Conservation (phyloP, 305 asterid species). For the Solanum hybrid region DNA sequence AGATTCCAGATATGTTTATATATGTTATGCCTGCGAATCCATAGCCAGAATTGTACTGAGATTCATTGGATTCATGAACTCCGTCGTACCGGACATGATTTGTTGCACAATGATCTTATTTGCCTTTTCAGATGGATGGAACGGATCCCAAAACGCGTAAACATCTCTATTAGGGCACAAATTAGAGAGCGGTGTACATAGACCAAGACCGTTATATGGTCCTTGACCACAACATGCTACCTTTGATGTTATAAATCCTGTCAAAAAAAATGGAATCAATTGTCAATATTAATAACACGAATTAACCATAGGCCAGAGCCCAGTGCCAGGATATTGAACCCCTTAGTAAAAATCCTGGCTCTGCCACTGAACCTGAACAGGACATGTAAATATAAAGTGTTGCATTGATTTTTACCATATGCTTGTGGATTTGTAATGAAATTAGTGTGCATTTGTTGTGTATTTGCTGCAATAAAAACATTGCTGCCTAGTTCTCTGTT, state of each 20-base stretch:
- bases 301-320: neutral
- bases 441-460: slow-evolving; percentile 19
- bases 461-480: slow-evolving; percentile 38
- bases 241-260: slow-evolving; percentile 42
- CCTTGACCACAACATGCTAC: slow-evolving; percentile 62
- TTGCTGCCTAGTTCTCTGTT: slow-evolving; percentile 21
- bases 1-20: neutral
- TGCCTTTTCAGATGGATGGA: slow-evolving; percentile 53
- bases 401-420: slow-evolving; percentile 19
- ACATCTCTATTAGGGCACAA: slow-evolving; percentile 38
- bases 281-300: neutral
- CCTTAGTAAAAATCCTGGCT: neutral
- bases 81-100: slow-evolving; percentile 23
- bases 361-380: neutral
- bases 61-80: slow-evolving; percentile 51
- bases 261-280: neutral
- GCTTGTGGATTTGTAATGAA: slow-evolving; percentile 39
- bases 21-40: slow-evolving; percentile 21
- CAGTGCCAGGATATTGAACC: neutral
- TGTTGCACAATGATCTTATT: slow-evolving; percentile 27
- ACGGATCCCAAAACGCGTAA: slow-evolving; percentile 52
- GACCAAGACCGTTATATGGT: slow-evolving; percentile 43
- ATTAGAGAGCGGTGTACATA: slow-evolving; percentile 37
- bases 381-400: neutral
- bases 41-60: slow-evolving; percentile 39